Conservation (phyloP, 2,329 filamentous ascomycete genomes). For the Botrytis porri region DNA sequence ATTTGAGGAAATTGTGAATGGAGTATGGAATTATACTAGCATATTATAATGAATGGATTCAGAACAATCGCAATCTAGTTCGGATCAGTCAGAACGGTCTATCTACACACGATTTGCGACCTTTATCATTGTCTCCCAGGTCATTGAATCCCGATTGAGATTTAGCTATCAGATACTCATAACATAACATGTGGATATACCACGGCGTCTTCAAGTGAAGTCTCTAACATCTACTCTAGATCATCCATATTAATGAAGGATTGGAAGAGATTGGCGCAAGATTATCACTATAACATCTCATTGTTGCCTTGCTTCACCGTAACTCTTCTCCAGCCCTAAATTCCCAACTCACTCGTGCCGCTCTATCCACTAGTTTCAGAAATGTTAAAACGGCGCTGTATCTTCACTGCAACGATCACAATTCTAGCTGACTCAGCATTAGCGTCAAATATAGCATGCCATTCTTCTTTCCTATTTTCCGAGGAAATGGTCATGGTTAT, state of each 20-base stretch:
- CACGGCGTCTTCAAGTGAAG: neutral
- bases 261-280: neutral
- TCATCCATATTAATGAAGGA: no score
- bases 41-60: conserved; percentile 5
- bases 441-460: neutral
- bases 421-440: neutral
- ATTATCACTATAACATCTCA: neutral
- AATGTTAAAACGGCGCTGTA: neutral
- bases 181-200: neutral
- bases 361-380: neutral
- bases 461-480: no score
- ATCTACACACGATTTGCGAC: neutral
- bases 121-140: neutral
- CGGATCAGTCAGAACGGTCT: no score
- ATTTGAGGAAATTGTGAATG: neutral
- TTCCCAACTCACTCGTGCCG: neutral
- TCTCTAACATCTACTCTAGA: neutral
- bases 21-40: neutral
- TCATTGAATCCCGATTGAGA: neutral
- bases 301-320: neutral
- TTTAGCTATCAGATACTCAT: neutral
- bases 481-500: no score
- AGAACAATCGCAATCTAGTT: neutral
- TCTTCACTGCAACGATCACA: neutral
- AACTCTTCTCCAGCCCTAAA: neutral